These are phyloP conservation scores for Penicillium subrubescens DNA, from an alignment of 495 filamentous ascomycete genomes.

Conservation along the genomic window DNA sequence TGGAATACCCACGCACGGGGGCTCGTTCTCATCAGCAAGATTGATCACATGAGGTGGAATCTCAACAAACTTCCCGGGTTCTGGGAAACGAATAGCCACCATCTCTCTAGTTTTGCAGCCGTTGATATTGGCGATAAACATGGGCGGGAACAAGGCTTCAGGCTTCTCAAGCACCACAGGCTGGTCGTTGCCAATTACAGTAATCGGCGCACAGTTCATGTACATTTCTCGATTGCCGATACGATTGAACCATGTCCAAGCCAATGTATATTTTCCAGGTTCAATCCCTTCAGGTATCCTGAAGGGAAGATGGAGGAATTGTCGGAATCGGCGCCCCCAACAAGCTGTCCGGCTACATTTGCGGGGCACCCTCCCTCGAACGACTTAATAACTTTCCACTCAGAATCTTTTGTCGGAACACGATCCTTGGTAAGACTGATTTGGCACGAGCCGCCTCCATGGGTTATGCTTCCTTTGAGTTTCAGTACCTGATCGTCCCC, in stretches of 20 bases:
- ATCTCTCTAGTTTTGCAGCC: conserved; percentile 57
- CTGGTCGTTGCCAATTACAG: conserved; percentile 43
- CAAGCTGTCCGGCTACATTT: conserved; percentile 38
- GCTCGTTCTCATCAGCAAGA: conserved; percentile 17
- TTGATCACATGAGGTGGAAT: conserved; percentile 19
- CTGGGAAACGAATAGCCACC: conserved; percentile 62
- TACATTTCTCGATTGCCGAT: conserved; percentile 82
- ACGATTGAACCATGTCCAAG: conserved; percentile 89
- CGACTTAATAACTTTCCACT: conserved; percentile 75
- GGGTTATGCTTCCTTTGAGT: conserved; percentile 53
- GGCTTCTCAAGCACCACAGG: conserved; percentile 29
- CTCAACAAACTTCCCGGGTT: conserved; percentile 66
- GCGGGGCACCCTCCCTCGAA: conserved; percentile 75
- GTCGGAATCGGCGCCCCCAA: conserved; percentile 11
- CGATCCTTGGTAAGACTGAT: conserved; percentile 73
- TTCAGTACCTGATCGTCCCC: conserved; percentile 28
- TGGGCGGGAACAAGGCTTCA: conserved; percentile 61
- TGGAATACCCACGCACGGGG: conserved; percentile 25
- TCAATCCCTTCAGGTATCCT: conserved; percentile 42
- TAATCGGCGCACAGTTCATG: no score
- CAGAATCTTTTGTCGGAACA: conserved; percentile 47
- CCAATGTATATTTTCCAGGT: conserved; percentile 61
- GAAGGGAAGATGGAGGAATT: conserved; percentile 38
- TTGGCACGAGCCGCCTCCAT: no score
- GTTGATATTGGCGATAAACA: conserved; percentile 76